Conservation (phyloP, 495 filamentous ascomycete species). For the Parathielavia appendiculata region DNA sequence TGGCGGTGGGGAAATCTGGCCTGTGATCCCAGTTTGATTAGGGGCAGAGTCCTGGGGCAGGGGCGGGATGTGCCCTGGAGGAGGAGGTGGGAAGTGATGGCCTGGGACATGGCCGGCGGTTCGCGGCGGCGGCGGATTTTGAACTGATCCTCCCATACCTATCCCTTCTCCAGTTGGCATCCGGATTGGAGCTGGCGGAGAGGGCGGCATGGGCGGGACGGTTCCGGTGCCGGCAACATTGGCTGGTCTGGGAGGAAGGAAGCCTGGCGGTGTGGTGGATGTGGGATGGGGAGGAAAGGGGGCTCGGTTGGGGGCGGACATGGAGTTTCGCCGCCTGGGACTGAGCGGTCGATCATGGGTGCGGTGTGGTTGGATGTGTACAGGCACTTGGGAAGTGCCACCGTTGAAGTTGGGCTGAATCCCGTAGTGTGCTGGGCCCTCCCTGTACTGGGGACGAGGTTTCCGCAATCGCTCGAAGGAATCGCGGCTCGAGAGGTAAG, state of each 20-base stretch:
- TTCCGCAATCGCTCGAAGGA: not conserved
- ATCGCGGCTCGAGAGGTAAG: not conserved
- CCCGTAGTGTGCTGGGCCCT: constrained; percentile 10
- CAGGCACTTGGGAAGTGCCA: too few species aligned
- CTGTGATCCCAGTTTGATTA: too few species aligned
- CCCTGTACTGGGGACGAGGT: not conserved
- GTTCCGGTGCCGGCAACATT: not conserved
- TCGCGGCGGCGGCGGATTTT: not conserved
- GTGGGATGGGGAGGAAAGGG: not conserved
- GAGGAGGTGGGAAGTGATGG: not conserved
- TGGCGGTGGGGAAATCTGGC: not conserved
- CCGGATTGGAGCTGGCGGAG: not conserved
- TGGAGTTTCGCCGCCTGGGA: not conserved
- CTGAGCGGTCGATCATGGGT: not conserved
- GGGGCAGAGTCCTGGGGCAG: too few species aligned
- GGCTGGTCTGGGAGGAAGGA: not conserved
- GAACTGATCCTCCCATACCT: not conserved
- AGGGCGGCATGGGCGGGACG: not conserved
- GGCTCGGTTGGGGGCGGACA: not conserved
- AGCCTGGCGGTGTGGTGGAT: not conserved
- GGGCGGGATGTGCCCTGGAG: not conserved
- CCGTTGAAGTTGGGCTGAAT: not conserved
- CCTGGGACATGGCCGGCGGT: not conserved
- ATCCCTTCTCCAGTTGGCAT: not conserved
- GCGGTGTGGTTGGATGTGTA: constrained; percentile 10